phyloP scores from a whole-genome alignment of 2,329 filamentous ascomycete species.

The Ceratocystis cubensis region DNA sequence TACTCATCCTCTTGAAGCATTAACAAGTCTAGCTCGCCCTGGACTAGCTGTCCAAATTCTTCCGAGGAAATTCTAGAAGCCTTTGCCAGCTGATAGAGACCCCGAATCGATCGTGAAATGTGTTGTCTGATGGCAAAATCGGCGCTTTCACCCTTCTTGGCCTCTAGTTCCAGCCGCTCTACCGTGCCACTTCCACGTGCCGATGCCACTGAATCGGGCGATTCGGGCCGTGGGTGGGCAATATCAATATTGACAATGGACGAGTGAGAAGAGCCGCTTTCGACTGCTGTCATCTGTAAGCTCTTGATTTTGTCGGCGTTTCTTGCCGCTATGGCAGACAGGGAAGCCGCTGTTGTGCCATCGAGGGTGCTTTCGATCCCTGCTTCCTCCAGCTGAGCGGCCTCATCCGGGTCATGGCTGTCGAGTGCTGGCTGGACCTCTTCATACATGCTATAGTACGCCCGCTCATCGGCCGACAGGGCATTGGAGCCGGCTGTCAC shows the following conservation, averaged over 20 bases:
- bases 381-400: slow-evolving; percentile 28
- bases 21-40: slow-evolving; percentile 58
- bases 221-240: slow-evolving; percentile 46
- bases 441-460: slow-evolving; percentile 67
- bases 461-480: slow-evolving; percentile 43
- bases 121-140: slow-evolving; percentile 69
- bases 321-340: background rate
- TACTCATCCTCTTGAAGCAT: slow-evolving; percentile 51
- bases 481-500: background rate
- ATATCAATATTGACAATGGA: slow-evolving; percentile 28
- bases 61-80: slow-evolving; percentile 59
- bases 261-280: slow-evolving; percentile 9
- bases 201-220: slow-evolving; percentile 46
- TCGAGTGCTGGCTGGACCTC: slow-evolving; percentile 71
- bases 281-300: slow-evolving; percentile 3
- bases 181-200: slow-evolving; percentile 46
- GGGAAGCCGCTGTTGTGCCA: slow-evolving; percentile 24
- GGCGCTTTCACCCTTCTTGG: slow-evolving; percentile 45
- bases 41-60: slow-evolving; percentile 62
- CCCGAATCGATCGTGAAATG: slow-evolving; percentile 64
- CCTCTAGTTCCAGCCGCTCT: slow-evolving; percentile 47
- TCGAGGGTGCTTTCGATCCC: slow-evolving; percentile 27
- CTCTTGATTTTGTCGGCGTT: background rate
- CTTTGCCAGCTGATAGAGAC: slow-evolving; percentile 57
- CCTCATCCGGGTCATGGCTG: slow-evolving; percentile 65